A percentile compares a stretch with the other conserved stretches of the same genome.
Conservation (phyloP, 352 stramenopile genomes). For the Globisporangium recalcitrans region DNA sequence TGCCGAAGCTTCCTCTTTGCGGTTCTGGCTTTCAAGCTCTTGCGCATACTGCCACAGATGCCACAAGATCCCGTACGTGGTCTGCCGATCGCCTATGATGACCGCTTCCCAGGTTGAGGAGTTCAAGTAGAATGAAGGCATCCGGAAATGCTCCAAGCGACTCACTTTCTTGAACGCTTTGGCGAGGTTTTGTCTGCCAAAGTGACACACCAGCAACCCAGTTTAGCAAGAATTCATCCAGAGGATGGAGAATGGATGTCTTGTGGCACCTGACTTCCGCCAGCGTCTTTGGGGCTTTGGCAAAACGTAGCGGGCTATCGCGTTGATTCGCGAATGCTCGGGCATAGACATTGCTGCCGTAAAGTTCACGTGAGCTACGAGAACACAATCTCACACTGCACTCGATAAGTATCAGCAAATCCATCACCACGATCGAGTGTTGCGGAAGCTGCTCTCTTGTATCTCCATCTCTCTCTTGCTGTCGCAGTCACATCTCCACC, state of each 20-base stretch:
- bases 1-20: neutral
- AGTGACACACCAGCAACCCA: neutral
- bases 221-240: neutral
- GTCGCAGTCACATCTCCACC: neutral
- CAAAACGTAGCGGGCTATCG: neutral
- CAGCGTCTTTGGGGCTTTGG: slow-evolving; percentile 13
- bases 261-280: slow-evolving; percentile 9
- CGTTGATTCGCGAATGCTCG: neutral
- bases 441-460: neutral
- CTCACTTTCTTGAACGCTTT: slow-evolving; percentile 20
- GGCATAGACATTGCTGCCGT: slow-evolving; percentile 2
- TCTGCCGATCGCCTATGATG: slow-evolving; percentile 41
- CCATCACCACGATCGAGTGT: neutral
- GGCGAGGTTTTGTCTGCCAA: slow-evolving; percentile 29
- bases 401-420: neutral
- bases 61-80: slow-evolving; percentile 46
- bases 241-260: neutral
- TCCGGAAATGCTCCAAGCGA: neutral
- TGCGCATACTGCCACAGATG: slow-evolving; percentile 36
- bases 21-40: neutral
- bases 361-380: neutral
- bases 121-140: slow-evolving; percentile 17
- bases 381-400: neutral
- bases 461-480: neutral
- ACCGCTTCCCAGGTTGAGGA: slow-evolving; percentile 28